phyloP scores from a whole-genome alignment of 768 basidiomycete genomes.

The Chalciporus piperatus region DNA sequence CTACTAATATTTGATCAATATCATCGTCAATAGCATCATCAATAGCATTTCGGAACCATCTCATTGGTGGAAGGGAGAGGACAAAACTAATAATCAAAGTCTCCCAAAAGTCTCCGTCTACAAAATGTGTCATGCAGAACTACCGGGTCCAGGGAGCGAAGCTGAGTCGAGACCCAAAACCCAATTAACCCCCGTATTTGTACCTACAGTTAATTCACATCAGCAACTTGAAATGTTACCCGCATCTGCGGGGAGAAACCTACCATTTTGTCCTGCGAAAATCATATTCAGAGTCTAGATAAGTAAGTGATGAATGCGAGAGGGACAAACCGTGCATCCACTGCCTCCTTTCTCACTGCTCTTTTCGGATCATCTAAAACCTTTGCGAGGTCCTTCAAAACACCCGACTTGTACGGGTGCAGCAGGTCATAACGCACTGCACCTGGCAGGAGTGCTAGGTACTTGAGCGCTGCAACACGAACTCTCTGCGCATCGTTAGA shows the following conservation, averaged over 20 bases:
- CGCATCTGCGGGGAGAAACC: not conserved
- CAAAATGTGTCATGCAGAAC: not conserved
- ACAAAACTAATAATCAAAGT: too few relatives aligned
- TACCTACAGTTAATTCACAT: constrained; percentile 21
- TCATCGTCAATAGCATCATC: too few relatives aligned
- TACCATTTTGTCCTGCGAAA: constrained; percentile 29
- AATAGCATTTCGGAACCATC: too few relatives aligned
- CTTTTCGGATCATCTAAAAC: constrained; percentile 89
- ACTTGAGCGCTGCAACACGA: constrained; percentile 70
- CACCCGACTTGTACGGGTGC: constrained; percentile 71
- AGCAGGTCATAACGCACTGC: constrained; percentile 80
- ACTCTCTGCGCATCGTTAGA: constrained; percentile 52
- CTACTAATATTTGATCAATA: too few relatives aligned
- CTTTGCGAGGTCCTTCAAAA: constrained; percentile 71
- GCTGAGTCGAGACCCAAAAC: not conserved
- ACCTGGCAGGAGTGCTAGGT: constrained; percentile 69
- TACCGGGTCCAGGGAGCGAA: not conserved
- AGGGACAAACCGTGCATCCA: constrained; percentile 60
- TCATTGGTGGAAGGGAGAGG: too few relatives aligned
- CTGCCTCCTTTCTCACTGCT: constrained; percentile 81
- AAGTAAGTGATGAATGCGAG: not conserved
- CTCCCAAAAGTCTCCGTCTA: not conserved
- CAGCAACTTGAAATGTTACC: not conserved
- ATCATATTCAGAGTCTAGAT: constrained; percentile 1
- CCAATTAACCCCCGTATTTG: constrained; percentile 24